Conservation (phyloP, 306 rosid species). For the Vigna mungo region DNA sequence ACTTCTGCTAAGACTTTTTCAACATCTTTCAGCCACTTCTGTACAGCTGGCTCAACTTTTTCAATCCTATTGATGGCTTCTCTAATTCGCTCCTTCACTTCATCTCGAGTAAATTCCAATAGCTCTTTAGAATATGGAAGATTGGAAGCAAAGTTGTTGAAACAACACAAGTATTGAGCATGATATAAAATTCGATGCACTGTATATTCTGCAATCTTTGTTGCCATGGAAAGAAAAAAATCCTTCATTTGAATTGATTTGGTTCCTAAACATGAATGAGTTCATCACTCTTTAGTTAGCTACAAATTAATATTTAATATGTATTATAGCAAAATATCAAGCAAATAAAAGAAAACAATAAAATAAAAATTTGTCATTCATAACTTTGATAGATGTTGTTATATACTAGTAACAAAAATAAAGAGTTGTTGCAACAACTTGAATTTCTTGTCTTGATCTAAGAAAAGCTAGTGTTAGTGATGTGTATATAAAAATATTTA, state of each 20-base stretch:
- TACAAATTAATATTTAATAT: too few species aligned
- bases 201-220: background rate
- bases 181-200: background rate
- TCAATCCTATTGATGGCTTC: background rate
- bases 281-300: background rate
- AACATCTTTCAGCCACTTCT: background rate
- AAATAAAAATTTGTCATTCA: too few species aligned
- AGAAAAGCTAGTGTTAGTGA: too few species aligned
- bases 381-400: too few species aligned
- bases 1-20: background rate
- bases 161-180: background rate
- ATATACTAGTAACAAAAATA: too few species aligned
- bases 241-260: background rate
- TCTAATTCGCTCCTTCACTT: background rate
- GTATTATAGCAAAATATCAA: too few species aligned
- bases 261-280: background rate
- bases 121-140: background rate
- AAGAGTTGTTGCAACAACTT: too few species aligned
- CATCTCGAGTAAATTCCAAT: background rate
- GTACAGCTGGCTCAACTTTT: background rate
- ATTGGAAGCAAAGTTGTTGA: background rate
- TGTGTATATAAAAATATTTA: too few species aligned
- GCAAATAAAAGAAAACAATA: too few species aligned
- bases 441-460: too few species aligned
- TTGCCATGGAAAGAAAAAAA: background rate